Conservation (phyloP, 169 alveolate species). For the Theileria parva region DNA sequence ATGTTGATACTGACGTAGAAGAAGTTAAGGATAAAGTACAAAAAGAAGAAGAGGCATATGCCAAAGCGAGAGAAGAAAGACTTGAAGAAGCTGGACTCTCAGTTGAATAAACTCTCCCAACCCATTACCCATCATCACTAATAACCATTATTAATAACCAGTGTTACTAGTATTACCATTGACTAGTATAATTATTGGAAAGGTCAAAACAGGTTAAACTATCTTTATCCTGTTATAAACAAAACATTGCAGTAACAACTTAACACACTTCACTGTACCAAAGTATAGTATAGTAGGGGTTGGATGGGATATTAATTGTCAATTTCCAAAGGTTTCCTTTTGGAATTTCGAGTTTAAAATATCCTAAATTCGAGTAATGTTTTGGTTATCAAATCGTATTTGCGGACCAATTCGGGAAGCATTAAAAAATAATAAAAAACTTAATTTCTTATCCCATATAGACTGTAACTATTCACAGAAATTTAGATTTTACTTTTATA, state of each 20-base stretch:
- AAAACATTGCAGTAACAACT: not conserved
- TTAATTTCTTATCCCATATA: not conserved
- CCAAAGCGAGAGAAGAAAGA: not conserved
- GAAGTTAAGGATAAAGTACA: conserved; percentile 5
- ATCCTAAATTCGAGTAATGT: not conserved
- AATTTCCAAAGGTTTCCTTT: not conserved
- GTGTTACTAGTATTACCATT: not conserved
- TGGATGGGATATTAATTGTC: not conserved
- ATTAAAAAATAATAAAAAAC: not conserved
- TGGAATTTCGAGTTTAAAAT: not conserved
- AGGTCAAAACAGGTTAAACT: not conserved
- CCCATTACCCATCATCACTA: not conserved
- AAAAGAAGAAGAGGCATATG: not conserved
- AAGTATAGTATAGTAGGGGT: not conserved
- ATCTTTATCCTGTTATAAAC: not conserved
- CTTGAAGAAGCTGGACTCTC: not conserved
- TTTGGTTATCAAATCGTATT: not conserved
- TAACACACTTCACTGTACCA: not conserved
- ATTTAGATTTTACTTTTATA: not conserved
- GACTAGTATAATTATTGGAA: not conserved
- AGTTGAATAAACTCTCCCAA: not conserved
- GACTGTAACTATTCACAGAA: not conserved
- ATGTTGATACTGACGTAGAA: not conserved
- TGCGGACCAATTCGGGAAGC: conserved; percentile 17
- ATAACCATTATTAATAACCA: not conserved